Base-by-base conservation (phyloP, 768 basidiomycete genomes). In the Cystoderma amianthinum region DNA sequence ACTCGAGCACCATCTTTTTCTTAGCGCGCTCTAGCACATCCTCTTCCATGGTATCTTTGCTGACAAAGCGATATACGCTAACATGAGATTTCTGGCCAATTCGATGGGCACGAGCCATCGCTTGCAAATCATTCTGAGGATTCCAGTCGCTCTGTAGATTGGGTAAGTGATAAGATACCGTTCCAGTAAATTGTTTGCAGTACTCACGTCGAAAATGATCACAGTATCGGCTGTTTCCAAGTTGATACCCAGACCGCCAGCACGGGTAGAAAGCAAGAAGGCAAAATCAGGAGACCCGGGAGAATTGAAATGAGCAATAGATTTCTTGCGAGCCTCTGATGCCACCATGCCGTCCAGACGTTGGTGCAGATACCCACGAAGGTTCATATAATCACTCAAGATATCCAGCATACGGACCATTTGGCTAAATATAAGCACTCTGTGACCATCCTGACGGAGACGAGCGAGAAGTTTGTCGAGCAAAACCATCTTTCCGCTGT, bases 331-430 rank as follows among this genome's bases (percentile, higher is more conserved):
- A 18, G 80, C 75, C 39, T 99, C 96, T 3, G 91, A 93, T 2
- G 92, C 74, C 5, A 98, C 91, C 81, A 86, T 85, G 56, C 95
- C 96, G 56, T 99, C 96, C 25, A 99, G 70, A 10, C 96, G 83
- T 60, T 98, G 96, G 63, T 93, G 87, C 46, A 80, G 79, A 54
- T 95, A 98, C 28, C 88, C 87, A 36, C 96, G 76, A 42, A 94
- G 68, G 30, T 68, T 65, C 84, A 98, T 92, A 64, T 97, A 98
- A 62, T 99, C 96, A 49, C 89, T 94, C 53, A 99, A 78, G 59
- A 99, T 98, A 64, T 99, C 96, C 34, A 99, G 74, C 81, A 98
- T 90, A 44, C 96, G 82, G 44, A 98, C 94, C 96, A 99, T 99
- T 63, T 97, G 92, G 54, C 93, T 96, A 72, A 99, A 99, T 53